Conservation (phyloP, 441 rosid species). For the Jatropha multifida region DNA sequence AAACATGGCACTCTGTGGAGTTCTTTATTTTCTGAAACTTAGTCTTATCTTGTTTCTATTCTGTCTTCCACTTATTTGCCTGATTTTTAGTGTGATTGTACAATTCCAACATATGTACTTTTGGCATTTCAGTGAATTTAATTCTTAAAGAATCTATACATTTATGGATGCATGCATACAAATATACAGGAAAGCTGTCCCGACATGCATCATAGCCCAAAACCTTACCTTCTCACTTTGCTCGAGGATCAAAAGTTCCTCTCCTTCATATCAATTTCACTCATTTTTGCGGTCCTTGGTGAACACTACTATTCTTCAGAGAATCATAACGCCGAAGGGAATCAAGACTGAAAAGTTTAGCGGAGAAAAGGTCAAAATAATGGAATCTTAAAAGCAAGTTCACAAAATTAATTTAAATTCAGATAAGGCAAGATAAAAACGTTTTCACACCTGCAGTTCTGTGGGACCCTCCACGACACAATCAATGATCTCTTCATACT, state of each 20-base stretch:
- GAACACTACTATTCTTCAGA: constrained; percentile 14
- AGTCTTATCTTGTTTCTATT: neutral
- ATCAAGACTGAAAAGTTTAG: constrained; percentile 42
- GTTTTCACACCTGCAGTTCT: constrained; percentile 65
- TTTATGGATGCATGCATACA: neutral
- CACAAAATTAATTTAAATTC: neutral
- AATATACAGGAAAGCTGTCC: neutral
- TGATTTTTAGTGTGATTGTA: neutral
- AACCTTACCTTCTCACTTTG: constrained; percentile 20
- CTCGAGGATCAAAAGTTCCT: constrained; percentile 2
- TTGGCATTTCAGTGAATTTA: neutral
- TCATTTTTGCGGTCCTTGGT: constrained; percentile 24
- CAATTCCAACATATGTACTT: neutral
- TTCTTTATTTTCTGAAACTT: neutral
- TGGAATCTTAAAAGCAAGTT: neutral
- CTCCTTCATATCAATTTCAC: neutral
- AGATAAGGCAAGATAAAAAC: constrained; percentile 6
- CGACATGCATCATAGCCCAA: constrained; percentile 4
- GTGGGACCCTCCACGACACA: constrained; percentile 71
- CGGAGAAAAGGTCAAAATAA: constrained; percentile 11
- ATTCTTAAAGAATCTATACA: neutral
- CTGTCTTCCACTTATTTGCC: neutral
- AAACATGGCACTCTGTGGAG: neutral
- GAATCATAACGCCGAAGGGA: constrained; percentile 33
- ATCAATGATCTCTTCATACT: constrained; percentile 40